phyloP scores from a whole-genome alignment of 495 filamentous ascomycete species.

The Lasiosphaeria hispida region DNA sequence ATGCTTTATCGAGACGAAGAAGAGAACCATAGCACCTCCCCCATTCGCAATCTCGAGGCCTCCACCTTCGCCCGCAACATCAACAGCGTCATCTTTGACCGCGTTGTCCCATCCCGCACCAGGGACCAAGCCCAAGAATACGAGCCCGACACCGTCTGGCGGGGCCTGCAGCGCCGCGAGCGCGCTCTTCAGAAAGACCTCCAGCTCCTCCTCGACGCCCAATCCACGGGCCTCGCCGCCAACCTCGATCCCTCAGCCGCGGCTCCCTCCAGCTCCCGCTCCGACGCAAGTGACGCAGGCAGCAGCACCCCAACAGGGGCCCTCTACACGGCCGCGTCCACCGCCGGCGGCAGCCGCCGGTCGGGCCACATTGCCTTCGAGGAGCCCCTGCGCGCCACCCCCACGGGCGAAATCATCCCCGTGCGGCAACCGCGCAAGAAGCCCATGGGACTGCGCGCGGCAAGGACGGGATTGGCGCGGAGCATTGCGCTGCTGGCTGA shows the following conservation, averaged over 20 bases:
- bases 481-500: slow-evolving; percentile 70
- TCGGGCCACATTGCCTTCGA: slow-evolving; percentile 24
- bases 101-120: slow-evolving; percentile 7
- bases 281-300: slow-evolving; percentile 31
- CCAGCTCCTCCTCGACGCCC: slow-evolving; percentile 79
- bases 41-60: slow-evolving; percentile 5
- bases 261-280: slow-evolving; percentile 1
- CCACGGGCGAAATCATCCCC: slow-evolving; percentile 49
- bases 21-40: slow-evolving; percentile 9
- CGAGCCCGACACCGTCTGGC: slow-evolving; percentile 36
- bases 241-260: slow-evolving; percentile 23
- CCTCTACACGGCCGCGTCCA: slow-evolving; percentile 6
- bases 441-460: slow-evolving; percentile 58
- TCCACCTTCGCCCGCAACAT: slow-evolving; percentile 26
- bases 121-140: slow-evolving; percentile 17
- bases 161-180: slow-evolving; percentile 45
- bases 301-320: slow-evolving; percentile 38
- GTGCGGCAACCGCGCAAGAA: slow-evolving; percentile 62
- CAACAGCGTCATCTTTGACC: slow-evolving; percentile 35
- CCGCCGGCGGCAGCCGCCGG: slow-evolving; percentile 11
- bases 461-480: slow-evolving; percentile 66
- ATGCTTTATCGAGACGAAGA: slow-evolving; percentile 33
- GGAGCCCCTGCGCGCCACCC: slow-evolving; percentile 24
- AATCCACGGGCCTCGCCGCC: slow-evolving; percentile 66
- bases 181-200: slow-evolving; percentile 69